Evolutionary conservation across 495 filamentous ascomycete genomes (phyloP).

Genomic region (Neurospora sp.): DNA sequence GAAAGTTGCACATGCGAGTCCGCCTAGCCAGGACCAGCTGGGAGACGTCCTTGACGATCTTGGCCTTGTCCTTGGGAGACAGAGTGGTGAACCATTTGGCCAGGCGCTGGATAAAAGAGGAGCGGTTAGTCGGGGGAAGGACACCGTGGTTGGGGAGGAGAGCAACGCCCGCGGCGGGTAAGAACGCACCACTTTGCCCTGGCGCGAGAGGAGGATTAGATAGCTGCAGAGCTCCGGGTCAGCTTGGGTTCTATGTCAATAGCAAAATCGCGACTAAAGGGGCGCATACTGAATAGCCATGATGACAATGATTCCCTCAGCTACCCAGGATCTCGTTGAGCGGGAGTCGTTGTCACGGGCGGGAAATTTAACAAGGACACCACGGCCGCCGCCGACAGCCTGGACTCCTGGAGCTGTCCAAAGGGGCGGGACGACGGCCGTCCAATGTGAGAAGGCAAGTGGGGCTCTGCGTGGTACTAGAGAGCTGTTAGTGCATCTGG

Average conservation of each 20-base stretch:
- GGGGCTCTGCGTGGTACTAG: not conserved
- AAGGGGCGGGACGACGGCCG: not conserved
- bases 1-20: conserved; percentile 99
- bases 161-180: conserved; percentile 32
- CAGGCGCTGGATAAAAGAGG: conserved; percentile 55
- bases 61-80: conserved; percentile 96
- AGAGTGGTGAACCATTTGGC: conserved; percentile 99
- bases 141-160: conserved; percentile 16
- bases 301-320: conserved; percentile 26
- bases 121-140: conserved; percentile 21
- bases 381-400: not conserved
- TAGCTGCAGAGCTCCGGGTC: conserved; percentile 50
- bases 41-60: conserved; percentile 99
- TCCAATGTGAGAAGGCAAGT: not conserved
- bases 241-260: not conserved
- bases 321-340: conserved; percentile 3
- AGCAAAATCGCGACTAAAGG: not conserved
- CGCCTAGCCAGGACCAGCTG: conserved; percentile 91
- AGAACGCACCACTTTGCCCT: conserved; percentile 91
- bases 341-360: not conserved
- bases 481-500: not conserved
- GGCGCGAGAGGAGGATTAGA: conserved; percentile 89
- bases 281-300: conserved; percentile 39
- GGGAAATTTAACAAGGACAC: not conserved
- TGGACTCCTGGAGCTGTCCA: not conserved